Base-by-base conservation (phyloP, 2,329 filamentous ascomycete species). In the Fusarium palustre region DNA sequence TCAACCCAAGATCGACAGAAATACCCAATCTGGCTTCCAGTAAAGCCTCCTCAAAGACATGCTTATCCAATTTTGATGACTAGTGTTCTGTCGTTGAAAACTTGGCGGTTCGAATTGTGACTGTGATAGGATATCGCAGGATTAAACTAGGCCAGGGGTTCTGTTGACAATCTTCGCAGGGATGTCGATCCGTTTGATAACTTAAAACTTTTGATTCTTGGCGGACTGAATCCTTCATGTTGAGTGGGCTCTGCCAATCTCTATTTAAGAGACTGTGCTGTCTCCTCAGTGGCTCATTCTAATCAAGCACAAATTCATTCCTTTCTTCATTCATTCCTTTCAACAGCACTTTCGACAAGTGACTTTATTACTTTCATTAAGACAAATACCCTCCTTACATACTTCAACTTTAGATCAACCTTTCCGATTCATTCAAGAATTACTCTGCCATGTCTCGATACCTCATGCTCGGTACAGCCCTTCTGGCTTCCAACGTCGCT, bases 401-500 rank as follows among this genome's bases (percentile, higher is more conserved):
- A 38, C 20, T 18, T 15, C 15, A 31, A 47, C 13, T n/a, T 34
- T 15, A 31, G 20, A 6, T 8, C 5, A 13, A 31, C 7, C 13
- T 16, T 45, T 28, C 11, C 25, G 13, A 45, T 57, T 11, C 10
- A 41, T 28, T 34, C 25, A 36, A 24, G n/a, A 22, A 30, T 15
- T 13, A 20, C 25, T 45, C 20, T 25, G 61, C 9, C 49, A 74
- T 73, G 71, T 59, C 54, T 64, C 58, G 52, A 31, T 59, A 52
- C 12, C n/a, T 64, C 25, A 25, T 58, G 12, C 34, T 74, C 22
- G 28, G 38, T 9, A 53, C 65, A 7, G 59, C 63, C 15, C 28
- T 63, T 28, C 49, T 75, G 43, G 73, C 62, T 5, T 61, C 72
- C 20, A 66, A 75, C 16, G 74, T 62, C 15, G 56, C 66, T n/a